Evolutionary conservation across 1,284 basidiomycete genomes (phyloP), one percentile per base, ranked within the genome.

Genomic region (Crepidotus sp.): DNA sequence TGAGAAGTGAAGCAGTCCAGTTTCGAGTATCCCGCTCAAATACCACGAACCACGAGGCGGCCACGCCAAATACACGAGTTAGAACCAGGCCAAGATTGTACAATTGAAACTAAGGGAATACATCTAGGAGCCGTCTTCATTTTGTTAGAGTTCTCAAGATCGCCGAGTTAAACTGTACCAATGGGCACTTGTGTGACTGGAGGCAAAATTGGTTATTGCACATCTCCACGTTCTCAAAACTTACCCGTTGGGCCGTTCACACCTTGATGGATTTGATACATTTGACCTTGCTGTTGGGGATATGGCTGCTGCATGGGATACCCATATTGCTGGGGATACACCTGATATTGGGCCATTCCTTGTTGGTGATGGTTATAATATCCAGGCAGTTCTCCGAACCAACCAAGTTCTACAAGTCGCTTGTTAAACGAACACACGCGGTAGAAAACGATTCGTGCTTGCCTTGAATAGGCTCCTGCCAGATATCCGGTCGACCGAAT

Each of bases 381-480:
- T 24, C 72, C 71, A 18, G 72, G 71, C 45, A 60, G 59, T 59
- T 74, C 71, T 43, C 64, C 65, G 50, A 69, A 73, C 71, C 71
- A 73, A 0, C 68, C 68, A 17, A 73, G 60, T 52, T 73, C 71
- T 71, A 46, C 15, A 1, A 32, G 36, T 24, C 41, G 8, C 38
- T 11, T 33, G 26, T 21, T 0, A 21, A 30, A 21, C 22, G 29
- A 22, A 15, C 36, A 11, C 4, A 11, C n/a, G 21, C n/a, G 37
- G n/a, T n/a, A 36, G 9, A 34, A 17, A 32, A 13, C 19, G 34
- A 35, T 42, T 29, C 3, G 11, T n/a, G 35, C 61, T 39, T 38
- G 70, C 70, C 69, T 55, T 66, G 62, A 45, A 74, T 73, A 14
- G 71, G 71, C 51, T 70, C 70, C 9, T 46, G 38, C 60, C 62